Base-by-base conservation (phyloP, 1,284 basidiomycete species). In the Sanguinoderma infundibulare region DNA sequence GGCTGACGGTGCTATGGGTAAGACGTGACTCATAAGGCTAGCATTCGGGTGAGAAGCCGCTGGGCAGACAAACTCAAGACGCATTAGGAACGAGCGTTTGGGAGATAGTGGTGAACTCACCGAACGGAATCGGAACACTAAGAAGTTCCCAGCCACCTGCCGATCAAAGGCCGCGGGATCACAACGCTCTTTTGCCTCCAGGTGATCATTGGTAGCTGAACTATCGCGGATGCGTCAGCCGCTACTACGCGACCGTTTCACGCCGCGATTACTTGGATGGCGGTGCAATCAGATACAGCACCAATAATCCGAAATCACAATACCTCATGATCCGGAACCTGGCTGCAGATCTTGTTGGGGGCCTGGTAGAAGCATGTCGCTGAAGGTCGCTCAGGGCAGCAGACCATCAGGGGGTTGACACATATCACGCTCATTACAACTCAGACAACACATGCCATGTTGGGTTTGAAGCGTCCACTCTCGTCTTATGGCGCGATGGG, bases 211-310 rank as follows among this genome's bases (percentile, higher is more conserved):
- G 46, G 24, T 44, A 53, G 30, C 34, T 39, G 53, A 62, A 62
- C 55, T 55, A 59, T 65, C 64, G 64, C 64, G 64, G 64, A 63
- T 57, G 61, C 52, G 46, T 55, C 59, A 47, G 57, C 10, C 22
- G n/a, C 34, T 32, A 42, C 28, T 32, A 32, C 32, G 30, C 49
- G 49, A 32, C 46, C 30, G 12, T 30, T 53, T 46, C 34, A 34
- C 42, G 17, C n/a, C 57, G 57, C 51, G 26, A 59, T 9, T 52
- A 30, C 36, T 39, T 53, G 38, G 24, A 42, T 44, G 56, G 46
- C 46, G 10, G 26, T 46, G 36, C n/a, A 35, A 32, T 57, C 26
- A 5, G 36, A 50, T 32, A 57, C 15, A 24, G 54, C 44, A 42
- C 40, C 17, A 30, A 15, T n/a, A n/a, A n/a, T n/a, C n/a, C n/a